These are phyloP conservation scores for Entomortierella chlamydospora DNA, from an alignment of 192 early-diverging fungal species.

Conservation along the genomic window DNA sequence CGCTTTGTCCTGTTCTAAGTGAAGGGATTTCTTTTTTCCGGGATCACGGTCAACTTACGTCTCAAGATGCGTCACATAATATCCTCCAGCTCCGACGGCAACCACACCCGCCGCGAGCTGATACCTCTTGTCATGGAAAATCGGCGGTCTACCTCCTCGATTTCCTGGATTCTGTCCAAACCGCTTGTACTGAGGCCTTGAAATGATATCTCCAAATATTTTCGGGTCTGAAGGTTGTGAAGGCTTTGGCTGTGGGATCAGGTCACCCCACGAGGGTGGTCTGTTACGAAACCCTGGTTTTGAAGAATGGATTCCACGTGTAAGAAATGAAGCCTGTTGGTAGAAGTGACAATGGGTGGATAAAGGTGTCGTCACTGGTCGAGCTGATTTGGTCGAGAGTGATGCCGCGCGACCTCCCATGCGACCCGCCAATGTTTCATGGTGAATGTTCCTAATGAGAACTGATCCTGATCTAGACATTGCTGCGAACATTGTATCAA, in stretches of 20 bases:
- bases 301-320: constrained; percentile 24
- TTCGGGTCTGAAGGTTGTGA: constrained; percentile 3
- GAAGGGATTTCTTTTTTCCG: neutral
- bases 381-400: neutral
- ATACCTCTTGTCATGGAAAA: constrained; percentile 31
- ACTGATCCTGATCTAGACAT: neutral
- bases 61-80: constrained; percentile 81
- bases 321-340: constrained; percentile 2
- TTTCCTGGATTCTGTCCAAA: constrained; percentile 26
- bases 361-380: neutral
- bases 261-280: constrained; percentile 31
- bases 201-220: constrained; percentile 9
- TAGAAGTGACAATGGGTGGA: neutral
- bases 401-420: neutral
- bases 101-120: constrained; percentile 31
- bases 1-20: neutral
- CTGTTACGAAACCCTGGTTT: neutral
- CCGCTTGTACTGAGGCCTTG: constrained; percentile 41
- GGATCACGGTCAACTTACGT: constrained; percentile 29
- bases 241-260: constrained; percentile 27
- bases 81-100: constrained; percentile 58
- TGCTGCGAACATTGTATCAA: neutral
- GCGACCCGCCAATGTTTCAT: neutral
- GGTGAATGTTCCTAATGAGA: neutral
- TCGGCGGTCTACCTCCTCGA: constrained; percentile 5